Evolutionary conservation across 2,329 filamentous ascomycete genomes (phyloP), one percentile per base, ranked within the genome.

Genomic region (Alternaria gaisen): DNA sequence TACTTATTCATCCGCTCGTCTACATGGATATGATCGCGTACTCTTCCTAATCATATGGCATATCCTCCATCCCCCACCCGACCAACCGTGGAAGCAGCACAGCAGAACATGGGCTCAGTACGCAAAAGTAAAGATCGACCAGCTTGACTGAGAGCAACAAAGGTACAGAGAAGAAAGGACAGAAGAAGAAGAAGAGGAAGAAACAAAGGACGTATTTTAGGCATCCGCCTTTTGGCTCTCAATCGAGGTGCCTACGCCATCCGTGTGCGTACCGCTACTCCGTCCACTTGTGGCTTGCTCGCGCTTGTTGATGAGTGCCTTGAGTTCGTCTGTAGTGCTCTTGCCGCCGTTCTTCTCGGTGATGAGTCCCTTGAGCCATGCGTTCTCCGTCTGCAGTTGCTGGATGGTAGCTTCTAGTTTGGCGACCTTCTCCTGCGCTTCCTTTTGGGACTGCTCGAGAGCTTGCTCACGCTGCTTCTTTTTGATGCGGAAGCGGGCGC

Each of bases 391-490:
- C 76, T 85, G 83, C 40, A 85, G 78, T 69, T 84, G 80, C 61
- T 80, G 76, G 32, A 84, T 80, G 46, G 81, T 79, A 46, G 77
- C 74, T 71, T 84, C 82, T 55, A 84, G 76, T 14, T 74, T 64
- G 41, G 69, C 73, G 54, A 84, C 80, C 66, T 82, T 80, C 60
- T 84, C 83, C 34, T 76, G 77, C 81, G 84, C 84, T 53, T 84
- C 83, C 73, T 83, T 83, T 50, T 82, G 79, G 20, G 79, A 79
- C 77, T 83, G 82, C 78, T 85, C 83, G 43, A 85, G 79, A 9
- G 80, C 81, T 66, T 83, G 81, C 72, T 85, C 83, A 46, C 83
- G 81, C 72, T 84, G 82, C 81, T 85, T 85, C 82, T 85, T 85
- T 79, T 85, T 85, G 63, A 85, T 80, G 47, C 83, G 81, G 80